phyloP scores from a whole-genome alignment of 306 rosid species.

The Vigna angularis region DNA sequence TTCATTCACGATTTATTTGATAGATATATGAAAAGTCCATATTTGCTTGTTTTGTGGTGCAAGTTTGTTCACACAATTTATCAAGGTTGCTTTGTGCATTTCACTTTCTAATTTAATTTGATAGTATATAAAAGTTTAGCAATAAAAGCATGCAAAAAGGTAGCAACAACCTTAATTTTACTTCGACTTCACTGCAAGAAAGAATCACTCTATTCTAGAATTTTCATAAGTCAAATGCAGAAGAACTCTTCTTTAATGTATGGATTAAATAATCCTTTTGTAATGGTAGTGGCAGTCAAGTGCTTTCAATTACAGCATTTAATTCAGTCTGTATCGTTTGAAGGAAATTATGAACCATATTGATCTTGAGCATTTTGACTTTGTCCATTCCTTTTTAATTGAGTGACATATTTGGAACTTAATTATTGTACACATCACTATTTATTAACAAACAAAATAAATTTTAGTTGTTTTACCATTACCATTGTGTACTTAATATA shows the following conservation, averaged over 20 bases:
- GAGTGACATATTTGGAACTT: not conserved
- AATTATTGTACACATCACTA: constrained; percentile 5
- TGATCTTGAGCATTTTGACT: constrained; percentile 20
- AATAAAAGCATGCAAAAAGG: not conserved
- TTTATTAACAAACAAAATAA: not conserved
- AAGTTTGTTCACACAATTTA: not conserved
- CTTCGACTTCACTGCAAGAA: not conserved
- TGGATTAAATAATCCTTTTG: not conserved
- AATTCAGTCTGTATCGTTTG: too few relatives aligned
- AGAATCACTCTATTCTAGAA: constrained; percentile 6
- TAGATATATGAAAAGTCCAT: constrained; percentile 13
- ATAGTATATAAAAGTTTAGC: not conserved
- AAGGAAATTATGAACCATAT: constrained; percentile 15
- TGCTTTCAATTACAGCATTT: not conserved
- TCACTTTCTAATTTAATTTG: constrained; percentile 26
- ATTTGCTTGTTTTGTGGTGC: constrained; percentile 21
- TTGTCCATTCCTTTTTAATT: not conserved
- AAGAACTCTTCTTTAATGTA: not conserved
- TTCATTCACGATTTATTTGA: not conserved
- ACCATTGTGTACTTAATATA: not conserved
- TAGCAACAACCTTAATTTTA: constrained; percentile 18
- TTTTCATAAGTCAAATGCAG: constrained; percentile 13
- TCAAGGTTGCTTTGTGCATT: constrained; percentile 28
- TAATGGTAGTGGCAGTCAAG: not conserved
- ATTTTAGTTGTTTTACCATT: not conserved